phyloP scores from a whole-genome alignment of 2,329 filamentous ascomycete species.

The Penicillium sp. region DNA sequence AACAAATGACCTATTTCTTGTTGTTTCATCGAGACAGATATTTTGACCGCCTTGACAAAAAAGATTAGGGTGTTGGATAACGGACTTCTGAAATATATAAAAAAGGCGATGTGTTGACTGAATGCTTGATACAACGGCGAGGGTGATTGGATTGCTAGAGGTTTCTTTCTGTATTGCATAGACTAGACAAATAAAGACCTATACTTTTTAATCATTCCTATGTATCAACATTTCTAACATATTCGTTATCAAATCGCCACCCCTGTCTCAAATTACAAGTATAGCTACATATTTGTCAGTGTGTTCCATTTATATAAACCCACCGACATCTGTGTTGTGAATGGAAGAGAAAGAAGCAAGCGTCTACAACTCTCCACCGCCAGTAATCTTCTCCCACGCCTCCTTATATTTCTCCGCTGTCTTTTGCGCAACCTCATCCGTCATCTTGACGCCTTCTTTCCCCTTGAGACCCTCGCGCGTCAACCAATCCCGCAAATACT shows the following conservation, averaged over 20 bases:
- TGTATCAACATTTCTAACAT: neutral
- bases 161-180: neutral
- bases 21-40: no score
- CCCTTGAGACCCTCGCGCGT: constrained; percentile 68
- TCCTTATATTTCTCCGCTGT: constrained; percentile 72
- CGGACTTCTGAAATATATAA: no score
- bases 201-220: no score
- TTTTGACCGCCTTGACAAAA: no score
- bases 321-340: neutral
- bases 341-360: neutral
- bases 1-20: no score
- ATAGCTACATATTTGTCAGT: neutral
- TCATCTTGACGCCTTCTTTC: constrained; percentile 68
- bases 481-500: constrained; percentile 79
- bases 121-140: no score
- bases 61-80: neutral
- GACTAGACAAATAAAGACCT: neutral
- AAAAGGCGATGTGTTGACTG: no score
- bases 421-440: constrained; percentile 63
- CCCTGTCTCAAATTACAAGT: neutral
- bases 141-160: neutral
- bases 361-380: constrained; percentile 35
- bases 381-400: constrained; percentile 67
- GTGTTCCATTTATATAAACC: neutral
- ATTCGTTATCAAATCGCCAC: neutral